Base-by-base conservation (phyloP, 2,329 filamentous ascomycete genomes). In the Mycosphaerella sp. region DNA sequence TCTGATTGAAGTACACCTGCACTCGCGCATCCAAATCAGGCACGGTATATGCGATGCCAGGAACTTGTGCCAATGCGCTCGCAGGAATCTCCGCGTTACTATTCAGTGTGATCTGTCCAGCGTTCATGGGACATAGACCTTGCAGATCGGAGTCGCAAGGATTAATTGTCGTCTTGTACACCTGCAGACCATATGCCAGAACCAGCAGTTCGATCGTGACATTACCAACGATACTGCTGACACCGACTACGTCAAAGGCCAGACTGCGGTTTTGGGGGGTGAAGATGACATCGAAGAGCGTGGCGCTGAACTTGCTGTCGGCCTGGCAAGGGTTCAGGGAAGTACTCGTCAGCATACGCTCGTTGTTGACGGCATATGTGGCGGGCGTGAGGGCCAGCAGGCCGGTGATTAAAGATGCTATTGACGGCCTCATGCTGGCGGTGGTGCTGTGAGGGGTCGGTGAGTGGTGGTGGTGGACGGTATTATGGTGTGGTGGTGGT, bases 1-100 rank as follows among this genome's bases (percentile, higher is more conserved):
- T 84, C 58, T 80, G 77, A 67, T 87, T 91, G 75, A 96, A 88
- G 63, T 83, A 84, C 63, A 96, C 82, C 63, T 80, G 82, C 45
- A 95, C 86, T 45, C 81, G 85, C 55, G 89, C 89, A 69, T 97
- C 91, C 48, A 96, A 78, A 75, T 96, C 91, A 43, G 90, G 90
- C 39, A 97, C 86, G 44, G 79, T 85, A 72, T 93, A 97, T 46
- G 89, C 87, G 64, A 96, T 91, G 43, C 80, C 78, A 52, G 90
- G 90, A 63, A 97, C 83, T 48, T 79, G 70, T 18, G 73, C 71
- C 53, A 87, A 72, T 35, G 85, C 79, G 21, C 76, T 73, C 10
- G 70, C 60, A 8, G 75, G 71, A 43, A 93, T 71, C 2, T 73
- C 69, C 32, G 91, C 67, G 63, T 86, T 86, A 65, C 89, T 89